A percentile compares a stretch with the other conserved stretches of the same genome.
Evolutionary conservation across 192 early-diverging fungal genomes (phyloP).

Genomic region (Lobosporangium transversale): DNA sequence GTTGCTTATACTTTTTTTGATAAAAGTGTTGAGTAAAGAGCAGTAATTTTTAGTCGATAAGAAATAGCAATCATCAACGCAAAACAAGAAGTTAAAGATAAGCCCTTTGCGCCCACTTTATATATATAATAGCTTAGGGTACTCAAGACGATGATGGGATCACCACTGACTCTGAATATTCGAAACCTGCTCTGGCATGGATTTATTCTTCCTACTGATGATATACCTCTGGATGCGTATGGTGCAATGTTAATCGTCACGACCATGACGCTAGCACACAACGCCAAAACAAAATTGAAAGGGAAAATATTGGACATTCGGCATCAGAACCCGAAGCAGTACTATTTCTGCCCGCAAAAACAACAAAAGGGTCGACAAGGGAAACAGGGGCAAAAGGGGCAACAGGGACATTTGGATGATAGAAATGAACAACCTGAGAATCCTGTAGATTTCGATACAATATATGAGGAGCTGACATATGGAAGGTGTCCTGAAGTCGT

Average conservation of each 20-base stretch:
- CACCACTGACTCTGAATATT: constrained; percentile 39
- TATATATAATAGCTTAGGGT: no score
- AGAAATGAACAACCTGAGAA: not conserved
- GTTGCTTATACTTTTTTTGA: not conserved
- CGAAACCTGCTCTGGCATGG: constrained; percentile 51
- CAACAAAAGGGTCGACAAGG: not conserved
- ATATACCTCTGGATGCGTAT: constrained; percentile 36
- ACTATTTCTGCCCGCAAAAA: constrained; percentile 2
- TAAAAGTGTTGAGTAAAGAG: no score
- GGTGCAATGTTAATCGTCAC: constrained; percentile 37
- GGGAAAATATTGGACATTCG: not conserved
- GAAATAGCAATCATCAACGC: no score
- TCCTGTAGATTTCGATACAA: constrained; percentile 6
- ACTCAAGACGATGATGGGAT: constrained; percentile 32
- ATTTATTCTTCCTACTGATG: constrained; percentile 32
- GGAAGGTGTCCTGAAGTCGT: not conserved
- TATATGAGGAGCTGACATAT: constrained; percentile 11
- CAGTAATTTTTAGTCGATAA: not conserved
- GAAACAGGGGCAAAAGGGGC: no score
- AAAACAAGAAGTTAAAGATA: not conserved
- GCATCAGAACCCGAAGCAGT: constrained; percentile 10
- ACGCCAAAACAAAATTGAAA: not conserved
- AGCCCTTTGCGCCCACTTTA: not conserved
- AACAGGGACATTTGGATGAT: no score
- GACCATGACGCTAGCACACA: constrained; percentile 28